Conservation (phyloP, 2,329 filamentous ascomycete species). For the Shiraia sp. region DNA sequence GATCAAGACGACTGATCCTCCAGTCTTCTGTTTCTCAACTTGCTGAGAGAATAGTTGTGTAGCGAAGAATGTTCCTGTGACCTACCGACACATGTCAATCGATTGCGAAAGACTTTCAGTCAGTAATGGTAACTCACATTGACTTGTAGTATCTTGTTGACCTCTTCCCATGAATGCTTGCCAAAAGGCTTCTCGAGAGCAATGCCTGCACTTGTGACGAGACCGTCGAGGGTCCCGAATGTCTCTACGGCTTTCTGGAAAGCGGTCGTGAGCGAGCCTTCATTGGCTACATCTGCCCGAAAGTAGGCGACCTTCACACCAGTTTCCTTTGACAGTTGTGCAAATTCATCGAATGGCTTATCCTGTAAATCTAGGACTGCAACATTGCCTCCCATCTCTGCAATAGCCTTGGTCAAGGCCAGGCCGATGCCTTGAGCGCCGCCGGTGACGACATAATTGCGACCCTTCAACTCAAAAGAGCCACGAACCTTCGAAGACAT, state of each 20-base stretch:
- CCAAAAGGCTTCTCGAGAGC: conserved; percentile 3
- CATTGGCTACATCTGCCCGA: not conserved
- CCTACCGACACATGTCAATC: not conserved
- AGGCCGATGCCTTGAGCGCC: conserved; percentile 7
- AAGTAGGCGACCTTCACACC: conserved; percentile 1
- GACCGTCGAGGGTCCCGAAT: not conserved
- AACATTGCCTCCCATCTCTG: conserved; percentile 5
- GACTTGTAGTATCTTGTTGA: conserved; percentile 1
- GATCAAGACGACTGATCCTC: conserved; percentile 1
- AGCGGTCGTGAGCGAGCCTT: not conserved
- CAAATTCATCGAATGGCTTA: conserved; percentile 2
- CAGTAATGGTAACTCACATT: conserved; percentile 1
- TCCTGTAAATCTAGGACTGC: conserved; percentile 4
- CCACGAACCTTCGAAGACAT: not conserved
- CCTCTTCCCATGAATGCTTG: conserved; percentile 1
- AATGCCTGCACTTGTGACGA: conserved; percentile 4
- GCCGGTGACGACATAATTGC: conserved; percentile 4
- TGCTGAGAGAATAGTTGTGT: conserved; percentile 2
- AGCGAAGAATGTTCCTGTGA: conserved; percentile 5
- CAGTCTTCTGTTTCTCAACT: not conserved
- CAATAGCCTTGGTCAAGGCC: conserved; percentile 1
- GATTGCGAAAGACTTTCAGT: not conserved
- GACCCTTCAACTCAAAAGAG: conserved; percentile 1
- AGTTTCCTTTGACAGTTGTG: not conserved
- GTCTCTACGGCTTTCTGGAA: not conserved